Conservation (phyloP, 768 basidiomycete species). For the Boletus edulis region DNA sequence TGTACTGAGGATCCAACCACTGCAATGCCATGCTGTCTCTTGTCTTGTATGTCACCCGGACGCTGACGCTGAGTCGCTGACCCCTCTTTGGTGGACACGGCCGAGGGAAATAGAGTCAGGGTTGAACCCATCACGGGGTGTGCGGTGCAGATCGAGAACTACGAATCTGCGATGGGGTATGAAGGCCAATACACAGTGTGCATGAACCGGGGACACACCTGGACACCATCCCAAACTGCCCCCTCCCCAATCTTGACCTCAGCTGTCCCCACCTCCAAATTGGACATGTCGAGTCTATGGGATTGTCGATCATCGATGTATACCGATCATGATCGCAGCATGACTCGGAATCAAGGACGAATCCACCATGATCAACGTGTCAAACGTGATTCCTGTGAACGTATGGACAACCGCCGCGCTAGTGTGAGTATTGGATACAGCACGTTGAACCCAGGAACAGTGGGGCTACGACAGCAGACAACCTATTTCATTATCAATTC, state of each 20-base stretch:
- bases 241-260: background rate
- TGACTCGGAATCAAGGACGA: too few species aligned
- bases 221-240: conserved; percentile 37
- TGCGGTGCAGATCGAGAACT: conserved; percentile 55
- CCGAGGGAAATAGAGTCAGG: conserved; percentile 54
- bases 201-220: conserved; percentile 4
- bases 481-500: too few species aligned
- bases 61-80: conserved; percentile 34
- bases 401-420: too few species aligned
- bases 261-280: conserved; percentile 52
- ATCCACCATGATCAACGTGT: too few species aligned
- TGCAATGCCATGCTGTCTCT: conserved; percentile 79
- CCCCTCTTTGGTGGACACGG: conserved; percentile 25
- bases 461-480: too few species aligned
- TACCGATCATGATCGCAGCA: background rate
- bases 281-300: conserved; percentile 69
- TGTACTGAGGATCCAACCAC: conserved; percentile 79
- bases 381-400: too few species aligned
- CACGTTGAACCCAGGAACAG: too few species aligned
- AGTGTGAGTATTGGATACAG: too few species aligned
- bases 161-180: background rate
- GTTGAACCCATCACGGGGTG: conserved; percentile 77
- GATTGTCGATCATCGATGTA: background rate
- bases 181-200: conserved; percentile 32
- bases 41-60: conserved; percentile 68